phyloP scores from a whole-genome alignment of 208 protist species.

The Acanthamoeba lenticulata region DNA sequence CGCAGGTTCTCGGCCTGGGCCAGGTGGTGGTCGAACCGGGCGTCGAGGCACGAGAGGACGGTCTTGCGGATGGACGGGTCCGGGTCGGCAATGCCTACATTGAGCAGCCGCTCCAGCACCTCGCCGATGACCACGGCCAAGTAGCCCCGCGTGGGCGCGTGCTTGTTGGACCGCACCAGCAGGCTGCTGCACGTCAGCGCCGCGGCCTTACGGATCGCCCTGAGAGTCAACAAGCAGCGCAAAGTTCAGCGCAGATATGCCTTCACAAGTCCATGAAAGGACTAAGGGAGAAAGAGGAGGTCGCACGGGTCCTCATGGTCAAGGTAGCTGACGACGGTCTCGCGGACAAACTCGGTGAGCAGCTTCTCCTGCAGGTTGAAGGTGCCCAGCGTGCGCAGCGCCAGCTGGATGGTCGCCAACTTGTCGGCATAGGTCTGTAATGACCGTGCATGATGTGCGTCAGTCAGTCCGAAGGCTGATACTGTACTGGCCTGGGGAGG shows the following conservation, averaged over 20 bases:
- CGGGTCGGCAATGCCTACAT: constrained; percentile 90
- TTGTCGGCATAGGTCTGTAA: neutral
- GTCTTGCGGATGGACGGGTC: constrained; percentile 86
- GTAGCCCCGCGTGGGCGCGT: constrained; percentile 26
- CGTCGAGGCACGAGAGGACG: constrained; percentile 84
- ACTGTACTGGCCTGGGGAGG: too few species aligned
- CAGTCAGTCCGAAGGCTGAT: too few species aligned
- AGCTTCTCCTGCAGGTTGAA: constrained; percentile 88
- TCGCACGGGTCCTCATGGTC: constrained; percentile 78
- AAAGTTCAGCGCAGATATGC: constrained; percentile 27
- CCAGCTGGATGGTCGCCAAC: constrained; percentile 69
- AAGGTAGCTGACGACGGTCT: constrained; percentile 82
- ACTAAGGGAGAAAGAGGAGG: constrained; percentile 78
- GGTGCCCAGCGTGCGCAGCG: constrained; percentile 85
- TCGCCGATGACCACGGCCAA: constrained; percentile 77
- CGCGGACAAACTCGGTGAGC: constrained; percentile 83
- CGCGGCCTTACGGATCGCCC: constrained; percentile 81
- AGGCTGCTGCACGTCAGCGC: constrained; percentile 81
- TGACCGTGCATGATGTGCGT: too few species aligned
- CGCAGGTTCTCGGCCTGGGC: constrained; percentile 89
- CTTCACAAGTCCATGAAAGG: neutral
- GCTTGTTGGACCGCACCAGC: constrained; percentile 65
- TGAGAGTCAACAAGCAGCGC: neutral
- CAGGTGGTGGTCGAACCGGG: constrained; percentile 89
- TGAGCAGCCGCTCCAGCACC: constrained; percentile 87